Conservation (phyloP, 176 grass and related monocot species). For the Eleusine indica region DNA sequence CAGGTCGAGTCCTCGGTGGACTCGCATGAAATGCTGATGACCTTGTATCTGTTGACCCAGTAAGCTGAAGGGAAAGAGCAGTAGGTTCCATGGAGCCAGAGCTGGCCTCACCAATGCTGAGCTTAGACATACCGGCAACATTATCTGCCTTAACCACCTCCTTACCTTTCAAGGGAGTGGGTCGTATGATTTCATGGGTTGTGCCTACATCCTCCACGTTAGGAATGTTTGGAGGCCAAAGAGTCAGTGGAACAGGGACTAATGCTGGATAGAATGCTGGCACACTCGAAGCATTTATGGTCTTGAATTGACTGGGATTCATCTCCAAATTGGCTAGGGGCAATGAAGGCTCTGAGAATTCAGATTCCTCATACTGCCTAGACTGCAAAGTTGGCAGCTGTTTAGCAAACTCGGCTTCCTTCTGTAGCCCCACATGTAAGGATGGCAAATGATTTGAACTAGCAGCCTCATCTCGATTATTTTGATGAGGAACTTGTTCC, state of each 20-base stretch:
- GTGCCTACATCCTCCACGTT: constrained; percentile 38
- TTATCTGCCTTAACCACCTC: constrained; percentile 64
- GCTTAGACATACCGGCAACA: constrained; percentile 78
- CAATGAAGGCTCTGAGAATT: constrained; percentile 25
- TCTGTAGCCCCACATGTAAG: constrained; percentile 49
- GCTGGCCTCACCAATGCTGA: constrained; percentile 63
- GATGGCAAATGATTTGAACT: constrained; percentile 42
- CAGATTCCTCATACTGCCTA: constrained; percentile 49
- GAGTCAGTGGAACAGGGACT: constrained; percentile 47
- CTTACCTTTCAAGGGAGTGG: constrained; percentile 62
- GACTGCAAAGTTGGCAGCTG: constrained; percentile 41
- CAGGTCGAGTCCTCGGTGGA: constrained; percentile 51
- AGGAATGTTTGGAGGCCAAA: constrained; percentile 53
- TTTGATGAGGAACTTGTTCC: constrained; percentile 38
- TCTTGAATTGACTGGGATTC: constrained; percentile 33
- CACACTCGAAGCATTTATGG: not conserved
- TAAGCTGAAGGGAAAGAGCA: constrained; percentile 74
- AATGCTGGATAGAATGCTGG: constrained; percentile 59
- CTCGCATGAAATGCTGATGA: constrained; percentile 78
- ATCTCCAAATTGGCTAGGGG: constrained; percentile 36
- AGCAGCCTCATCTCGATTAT: constrained; percentile 47
- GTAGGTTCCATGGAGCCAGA: constrained; percentile 50
- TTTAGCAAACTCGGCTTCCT: constrained; percentile 53
- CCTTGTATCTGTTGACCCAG: constrained; percentile 51
- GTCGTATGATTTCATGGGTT: constrained; percentile 65